phyloP scores from a whole-genome alignment of 208 protist genomes.

The Trypanosomatidae sp. region DNA sequence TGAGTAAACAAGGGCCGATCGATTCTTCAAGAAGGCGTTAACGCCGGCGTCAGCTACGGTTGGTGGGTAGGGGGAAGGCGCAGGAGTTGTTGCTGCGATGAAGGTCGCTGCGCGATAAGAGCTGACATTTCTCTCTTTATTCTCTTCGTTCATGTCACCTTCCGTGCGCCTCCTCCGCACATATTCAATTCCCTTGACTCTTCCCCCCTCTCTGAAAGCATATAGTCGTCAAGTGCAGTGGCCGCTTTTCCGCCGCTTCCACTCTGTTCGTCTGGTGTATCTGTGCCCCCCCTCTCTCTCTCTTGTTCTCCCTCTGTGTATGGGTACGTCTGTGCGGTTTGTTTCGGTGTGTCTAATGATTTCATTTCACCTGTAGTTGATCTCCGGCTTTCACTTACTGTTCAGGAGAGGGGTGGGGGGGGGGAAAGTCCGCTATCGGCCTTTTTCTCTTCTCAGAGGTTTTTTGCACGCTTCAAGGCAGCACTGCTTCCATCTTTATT shows the following conservation, averaged over 20 bases:
- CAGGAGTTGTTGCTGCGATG: background rate
- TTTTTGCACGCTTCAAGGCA: constrained; percentile 9
- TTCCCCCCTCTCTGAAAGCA: constrained; percentile 1
- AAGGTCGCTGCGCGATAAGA: background rate
- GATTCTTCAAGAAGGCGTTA: background rate
- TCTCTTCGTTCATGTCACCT: background rate
- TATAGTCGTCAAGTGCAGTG: background rate
- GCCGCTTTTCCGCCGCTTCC: background rate
- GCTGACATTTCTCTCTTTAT: background rate
- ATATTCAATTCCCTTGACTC: constrained; percentile 5
- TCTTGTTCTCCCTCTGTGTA: background rate
- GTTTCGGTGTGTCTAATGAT: constrained; percentile 3
- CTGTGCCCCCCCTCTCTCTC: background rate
- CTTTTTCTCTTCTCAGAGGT: background rate
- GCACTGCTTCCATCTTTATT: background rate
- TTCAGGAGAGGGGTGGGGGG: too few species aligned
- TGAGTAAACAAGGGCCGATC: background rate
- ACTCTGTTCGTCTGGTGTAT: constrained; percentile 8
- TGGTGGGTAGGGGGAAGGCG: background rate
- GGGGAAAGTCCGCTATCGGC: too few species aligned
- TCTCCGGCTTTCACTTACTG: background rate
- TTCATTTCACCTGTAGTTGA: constrained; percentile 2
- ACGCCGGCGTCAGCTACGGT: background rate
- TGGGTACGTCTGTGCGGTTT: background rate
- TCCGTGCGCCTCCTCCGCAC: background rate